phyloP scores from a whole-genome alignment of 2,329 filamentous ascomycete species.

The Penicillium thymicola region DNA sequence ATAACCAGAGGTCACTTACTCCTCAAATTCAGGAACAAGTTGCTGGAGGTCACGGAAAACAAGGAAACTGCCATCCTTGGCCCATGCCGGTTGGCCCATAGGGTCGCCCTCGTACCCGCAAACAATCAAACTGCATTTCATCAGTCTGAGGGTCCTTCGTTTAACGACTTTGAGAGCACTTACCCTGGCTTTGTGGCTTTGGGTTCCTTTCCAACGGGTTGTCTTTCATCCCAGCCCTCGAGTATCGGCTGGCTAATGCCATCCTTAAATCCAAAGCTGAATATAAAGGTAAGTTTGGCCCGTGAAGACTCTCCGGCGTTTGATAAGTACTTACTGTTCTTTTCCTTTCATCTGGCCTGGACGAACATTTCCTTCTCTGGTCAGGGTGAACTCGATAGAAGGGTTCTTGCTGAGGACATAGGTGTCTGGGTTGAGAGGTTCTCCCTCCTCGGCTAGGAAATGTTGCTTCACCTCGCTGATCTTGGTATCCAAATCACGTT shows the following conservation, averaged over 20 bases:
- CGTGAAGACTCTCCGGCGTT: neutral
- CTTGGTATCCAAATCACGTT: neutral
- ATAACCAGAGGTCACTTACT: conserved; percentile 9
- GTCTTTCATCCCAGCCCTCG: conserved; percentile 28
- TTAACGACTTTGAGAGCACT: neutral
- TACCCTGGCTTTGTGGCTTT: conserved; percentile 27
- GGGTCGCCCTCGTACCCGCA: conserved; percentile 38
- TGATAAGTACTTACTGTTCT: conserved; percentile 18
- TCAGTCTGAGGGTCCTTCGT: conserved; percentile 8
- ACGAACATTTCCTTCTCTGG: conserved; percentile 1
- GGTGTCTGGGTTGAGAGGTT: neutral
- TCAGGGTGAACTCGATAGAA: neutral
- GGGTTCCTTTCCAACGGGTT: neutral
- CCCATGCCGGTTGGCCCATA: conserved; percentile 35
- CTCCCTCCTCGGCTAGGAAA: neutral
- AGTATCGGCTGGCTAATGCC: conserved; percentile 44
- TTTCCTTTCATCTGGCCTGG: conserved; percentile 1
- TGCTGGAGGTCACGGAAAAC: conserved; percentile 46
- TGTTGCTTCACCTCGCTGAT: conserved; percentile 5
- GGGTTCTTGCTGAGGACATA: neutral
- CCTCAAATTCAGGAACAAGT: conserved; percentile 46
- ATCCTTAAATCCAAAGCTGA: conserved; percentile 45
- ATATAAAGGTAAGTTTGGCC: neutral
- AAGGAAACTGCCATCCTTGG: conserved; percentile 46
- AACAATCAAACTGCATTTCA: conserved; percentile 36